Evolutionary conservation across 2,329 filamentous ascomycete species (phyloP), one percentile per base, ranked within the genome.

Genomic region (Microsporum audouinii): DNA sequence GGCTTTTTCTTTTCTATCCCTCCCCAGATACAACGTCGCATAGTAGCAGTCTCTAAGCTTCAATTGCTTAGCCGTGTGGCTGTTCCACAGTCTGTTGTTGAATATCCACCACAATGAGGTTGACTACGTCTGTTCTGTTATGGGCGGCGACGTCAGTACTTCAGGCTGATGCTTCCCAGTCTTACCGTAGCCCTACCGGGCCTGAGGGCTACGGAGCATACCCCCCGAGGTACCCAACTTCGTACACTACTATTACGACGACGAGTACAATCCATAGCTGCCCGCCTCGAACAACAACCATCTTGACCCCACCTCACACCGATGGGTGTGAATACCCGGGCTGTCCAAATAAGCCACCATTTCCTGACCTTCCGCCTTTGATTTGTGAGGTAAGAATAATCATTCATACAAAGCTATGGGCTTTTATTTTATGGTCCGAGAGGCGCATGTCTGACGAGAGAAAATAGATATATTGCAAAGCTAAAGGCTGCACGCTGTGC

Each of bases 121-220:
- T 61, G 34, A 34, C 34, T n/a, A 57, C 47, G 29, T 41, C 59
- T 31, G 36, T 51, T 27, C 65, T 72, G 75, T 74, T 45, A 56
- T 69, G 64, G 65, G 65, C 47, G 59, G 45, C 62, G 1, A 60
- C 59, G 3, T 57, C 61, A 14, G 53, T 64, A 6, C 59, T 60
- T 17, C 61, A 64, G n/a, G 64, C 62, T 8, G 66, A 63, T 33
- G 66, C 31, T 5, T 23, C 51, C 65, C 12, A 49, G 64, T 64
- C 7, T 64, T 66, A 5, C 66, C 66, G 63, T 62, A 39, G 33
- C 49, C 63, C 51, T n/a, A 55, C 51, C 7, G 51, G 51, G 6
- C 51, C 51, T 6, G 51, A 55, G 2, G 31, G 3, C 31, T 55
- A 55, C 12, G 12, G 31, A 31, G 29, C 31, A 55, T 55, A 34